A percentile compares a stretch with the other conserved stretches of the same genome.
Evolutionary conservation across 257 asterid species (phyloP).

Genomic region (Przewalskia tangutica): DNA sequence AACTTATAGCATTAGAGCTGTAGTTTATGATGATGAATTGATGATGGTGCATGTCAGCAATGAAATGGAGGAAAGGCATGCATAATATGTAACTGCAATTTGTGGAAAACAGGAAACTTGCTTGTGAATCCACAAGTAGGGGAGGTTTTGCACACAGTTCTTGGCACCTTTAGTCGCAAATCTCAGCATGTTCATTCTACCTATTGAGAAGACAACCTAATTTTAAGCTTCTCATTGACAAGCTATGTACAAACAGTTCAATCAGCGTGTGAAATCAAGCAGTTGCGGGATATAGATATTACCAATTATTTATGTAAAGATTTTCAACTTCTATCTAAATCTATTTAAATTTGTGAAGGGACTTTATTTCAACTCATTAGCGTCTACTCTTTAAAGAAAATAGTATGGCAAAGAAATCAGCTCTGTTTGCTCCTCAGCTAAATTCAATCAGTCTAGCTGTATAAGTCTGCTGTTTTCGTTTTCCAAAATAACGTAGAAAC

Average conservation of each 20-base stretch:
- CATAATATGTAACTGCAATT: neutral
- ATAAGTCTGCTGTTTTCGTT: neutral
- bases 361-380: neutral
- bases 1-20: neutral
- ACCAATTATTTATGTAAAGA: neutral
- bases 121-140: neutral
- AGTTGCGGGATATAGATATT: neutral
- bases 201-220: neutral
- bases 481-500: neutral
- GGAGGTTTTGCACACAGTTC: neutral
- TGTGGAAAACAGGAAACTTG: neutral
- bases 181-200: neutral
- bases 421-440: neutral
- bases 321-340: neutral
- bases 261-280: neutral
- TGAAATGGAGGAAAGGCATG: neutral
- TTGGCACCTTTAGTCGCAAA: neutral
- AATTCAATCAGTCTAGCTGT: neutral
- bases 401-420: neutral
- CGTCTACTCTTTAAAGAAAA: neutral
- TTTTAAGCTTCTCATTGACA: neutral
- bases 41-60: neutral
- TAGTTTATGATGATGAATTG: neutral
- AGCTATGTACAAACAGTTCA: neutral
- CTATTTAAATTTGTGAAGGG: neutral